Base-by-base conservation (phyloP, 768 basidiomycete genomes). In the Galerina marginata region DNA sequence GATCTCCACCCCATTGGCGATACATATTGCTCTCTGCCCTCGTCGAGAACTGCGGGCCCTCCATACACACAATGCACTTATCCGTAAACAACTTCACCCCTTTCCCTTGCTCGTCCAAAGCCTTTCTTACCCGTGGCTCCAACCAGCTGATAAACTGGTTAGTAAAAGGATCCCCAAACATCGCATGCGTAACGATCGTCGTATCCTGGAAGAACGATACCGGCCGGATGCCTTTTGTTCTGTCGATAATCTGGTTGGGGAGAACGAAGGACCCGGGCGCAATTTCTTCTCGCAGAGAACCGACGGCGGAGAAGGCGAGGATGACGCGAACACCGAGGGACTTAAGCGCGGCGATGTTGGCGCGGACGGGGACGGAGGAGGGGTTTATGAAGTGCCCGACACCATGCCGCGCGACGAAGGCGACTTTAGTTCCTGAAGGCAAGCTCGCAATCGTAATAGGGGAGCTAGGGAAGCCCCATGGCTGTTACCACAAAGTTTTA, bases 31-130 rank as follows among this genome's bases (percentile, higher is more conserved):
- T 95, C 83, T 99, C 96, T 14, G 96, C 96, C 39, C 96, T 80
- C n/a, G 96, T 99, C 56, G 95, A 96, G 81, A 99, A 99, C 75
- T 95, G 95, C 36, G 92, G 92, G 50, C 96, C 96, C 72, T 99
- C 95, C 94, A 99, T 99, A 71, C 93, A 95, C 49, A 99, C 90
- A 58, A 98, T 86, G 16, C 88, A 90, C 81, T 90, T 95, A 29
- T 86, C 90, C 53, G 84, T 87, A 74, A 95, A 93, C 56, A 99
- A 74, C 75, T 85, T 78, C 39, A 89, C 86, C 1, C 81, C 83
- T 9, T 80, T 74, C 2, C 87, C 89, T 38, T 87, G 81, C 29
- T 76, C 76, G 6, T 78, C 83, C 54, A 96, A 74, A 38, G 86
- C 93, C 61, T 81, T 80, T 68, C 79, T 72, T 48, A 98, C 88